Conservation (phyloP, 2,329 filamentous ascomycete genomes). For the Ophiostoma novo-ulmi region DNA sequence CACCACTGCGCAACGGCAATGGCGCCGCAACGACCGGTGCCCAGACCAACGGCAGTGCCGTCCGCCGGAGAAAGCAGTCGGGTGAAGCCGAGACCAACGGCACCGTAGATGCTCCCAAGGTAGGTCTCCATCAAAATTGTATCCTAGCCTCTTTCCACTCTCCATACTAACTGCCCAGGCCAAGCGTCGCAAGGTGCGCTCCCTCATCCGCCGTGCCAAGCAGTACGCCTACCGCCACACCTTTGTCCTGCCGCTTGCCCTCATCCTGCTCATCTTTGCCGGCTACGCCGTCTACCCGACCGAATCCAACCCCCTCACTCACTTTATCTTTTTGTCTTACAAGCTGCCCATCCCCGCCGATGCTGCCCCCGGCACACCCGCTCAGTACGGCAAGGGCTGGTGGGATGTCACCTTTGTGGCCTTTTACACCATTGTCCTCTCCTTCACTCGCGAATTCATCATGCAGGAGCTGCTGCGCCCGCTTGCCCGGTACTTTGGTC, state of each 20-base stretch:
- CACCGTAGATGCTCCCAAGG: conserved; percentile 25
- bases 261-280: conserved; percentile 58
- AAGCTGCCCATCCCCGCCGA: conserved; percentile 52
- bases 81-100: conserved; percentile 45
- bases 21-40: conserved; percentile 21
- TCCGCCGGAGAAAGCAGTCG: conserved; percentile 51
- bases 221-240: conserved; percentile 52
- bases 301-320: conserved; percentile 70
- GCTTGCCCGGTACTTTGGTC: conserved; percentile 62
- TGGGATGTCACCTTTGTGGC: conserved; percentile 81
- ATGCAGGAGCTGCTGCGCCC: conserved; percentile 87
- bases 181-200: conserved; percentile 52
- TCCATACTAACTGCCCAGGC: conserved; percentile 41
- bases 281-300: conserved; percentile 72
- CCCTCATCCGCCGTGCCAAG: conserved; percentile 50
- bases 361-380: conserved; percentile 40
- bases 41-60: conserved; percentile 27
- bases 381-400: conserved; percentile 82
- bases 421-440: conserved; percentile 86
- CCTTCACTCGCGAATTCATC: conserved; percentile 90
- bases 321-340: conserved; percentile 88
- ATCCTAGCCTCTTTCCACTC: background rate
- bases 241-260: conserved; percentile 60
- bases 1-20: conserved; percentile 39
- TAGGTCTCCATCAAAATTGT: background rate